Evolutionary conservation across 176 grass and related monocot species (phyloP).

Genomic region (Oryza punctata): DNA sequence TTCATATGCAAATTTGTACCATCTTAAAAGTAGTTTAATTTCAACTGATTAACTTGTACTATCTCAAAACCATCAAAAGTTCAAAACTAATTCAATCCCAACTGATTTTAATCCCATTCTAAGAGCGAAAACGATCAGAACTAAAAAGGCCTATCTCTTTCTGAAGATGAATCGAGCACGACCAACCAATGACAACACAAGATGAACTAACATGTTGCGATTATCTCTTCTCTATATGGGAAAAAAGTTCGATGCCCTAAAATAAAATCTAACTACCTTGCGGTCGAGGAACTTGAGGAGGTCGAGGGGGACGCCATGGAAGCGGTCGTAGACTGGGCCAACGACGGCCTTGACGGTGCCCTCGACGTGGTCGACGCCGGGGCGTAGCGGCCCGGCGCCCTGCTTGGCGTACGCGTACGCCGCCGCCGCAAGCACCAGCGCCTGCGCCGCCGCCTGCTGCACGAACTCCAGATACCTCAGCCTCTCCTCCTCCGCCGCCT

Average conservation of each 20-base stretch:
- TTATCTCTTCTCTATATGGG: background rate
- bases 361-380: slow-evolving; percentile 80
- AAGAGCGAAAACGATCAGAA: background rate
- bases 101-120: background rate
- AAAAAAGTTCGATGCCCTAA: background rate
- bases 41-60: too few relatives aligned
- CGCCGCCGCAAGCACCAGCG: slow-evolving; percentile 55
- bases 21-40: too few relatives aligned
- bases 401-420: slow-evolving; percentile 75
- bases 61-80: too few relatives aligned
- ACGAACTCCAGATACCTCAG: slow-evolving; percentile 84
- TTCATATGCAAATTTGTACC: too few relatives aligned
- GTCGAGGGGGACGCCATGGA: slow-evolving; percentile 64
- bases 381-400: slow-evolving; percentile 75
- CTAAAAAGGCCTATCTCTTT: too few relatives aligned
- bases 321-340: slow-evolving; percentile 76
- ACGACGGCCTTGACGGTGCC: slow-evolving; percentile 84
- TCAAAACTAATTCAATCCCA: background rate
- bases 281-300: slow-evolving; percentile 83
- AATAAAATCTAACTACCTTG: slow-evolving; percentile 49
- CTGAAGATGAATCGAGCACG: background rate
- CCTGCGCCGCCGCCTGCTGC: slow-evolving; percentile 70
- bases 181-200: background rate
- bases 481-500: slow-evolving; percentile 55
- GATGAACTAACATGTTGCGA: too few relatives aligned